Conservation (phyloP, 2,329 filamentous ascomycete genomes). For the Aspergillus brasiliensis region DNA sequence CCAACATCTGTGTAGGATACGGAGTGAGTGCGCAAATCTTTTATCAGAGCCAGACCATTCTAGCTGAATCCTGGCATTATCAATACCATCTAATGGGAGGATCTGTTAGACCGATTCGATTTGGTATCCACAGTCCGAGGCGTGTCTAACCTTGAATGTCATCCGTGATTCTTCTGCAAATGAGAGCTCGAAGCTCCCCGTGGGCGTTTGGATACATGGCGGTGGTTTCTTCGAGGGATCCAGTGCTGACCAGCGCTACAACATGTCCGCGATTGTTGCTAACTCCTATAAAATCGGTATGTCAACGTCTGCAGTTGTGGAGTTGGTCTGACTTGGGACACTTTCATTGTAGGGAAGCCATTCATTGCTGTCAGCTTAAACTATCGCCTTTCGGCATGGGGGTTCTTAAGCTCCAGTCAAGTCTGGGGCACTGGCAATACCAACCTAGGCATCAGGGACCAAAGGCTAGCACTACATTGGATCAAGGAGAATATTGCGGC, state of each 20-base stretch:
- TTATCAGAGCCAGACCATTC: no score
- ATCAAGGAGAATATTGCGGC: constrained; percentile 39
- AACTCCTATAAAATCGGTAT: constrained; percentile 52
- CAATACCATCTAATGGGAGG: not conserved
- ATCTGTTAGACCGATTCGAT: constrained; percentile 35
- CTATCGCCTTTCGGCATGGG: constrained; percentile 56
- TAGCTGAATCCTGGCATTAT: not conserved
- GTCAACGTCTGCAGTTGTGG: not conserved
- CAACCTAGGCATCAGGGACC: constrained; percentile 59
- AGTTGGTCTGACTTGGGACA: not conserved
- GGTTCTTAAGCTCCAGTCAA: constrained; percentile 54
- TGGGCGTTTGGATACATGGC: constrained; percentile 64
- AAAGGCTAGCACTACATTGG: constrained; percentile 42
- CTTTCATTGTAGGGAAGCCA: constrained; percentile 42
- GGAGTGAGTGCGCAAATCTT: constrained; percentile 38
- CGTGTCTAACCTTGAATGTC: constrained; percentile 66
- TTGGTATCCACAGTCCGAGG: constrained; percentile 49
- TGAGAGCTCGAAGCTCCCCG: constrained; percentile 50
- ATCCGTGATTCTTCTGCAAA: constrained; percentile 51
- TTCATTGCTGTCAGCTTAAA: constrained; percentile 59
- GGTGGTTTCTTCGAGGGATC: constrained; percentile 57
- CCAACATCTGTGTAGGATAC: constrained; percentile 55
- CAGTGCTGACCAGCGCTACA: constrained; percentile 60
- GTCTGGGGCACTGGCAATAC: constrained; percentile 46
- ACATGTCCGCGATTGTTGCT: constrained; percentile 62